Evolutionary conservation across 192 early-diverging fungal genomes (phyloP).

Genomic region (Pilaira anomala): DNA sequence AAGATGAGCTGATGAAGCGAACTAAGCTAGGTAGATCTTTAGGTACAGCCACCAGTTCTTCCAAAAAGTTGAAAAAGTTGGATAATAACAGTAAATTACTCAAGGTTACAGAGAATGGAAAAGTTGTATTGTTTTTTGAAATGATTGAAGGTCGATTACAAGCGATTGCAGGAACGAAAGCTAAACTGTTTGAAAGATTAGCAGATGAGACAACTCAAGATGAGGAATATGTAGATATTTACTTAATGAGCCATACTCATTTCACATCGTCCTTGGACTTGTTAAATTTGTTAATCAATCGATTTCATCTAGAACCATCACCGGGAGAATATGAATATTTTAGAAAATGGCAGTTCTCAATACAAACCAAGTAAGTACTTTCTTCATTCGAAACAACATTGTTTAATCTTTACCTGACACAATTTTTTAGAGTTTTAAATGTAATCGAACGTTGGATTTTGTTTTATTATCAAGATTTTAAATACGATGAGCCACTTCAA

Average conservation of each 20-base stretch:
- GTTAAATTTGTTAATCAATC: conserved; percentile 50
- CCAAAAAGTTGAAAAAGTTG: conserved; percentile 1
- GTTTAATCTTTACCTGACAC: neutral
- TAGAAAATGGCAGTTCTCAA: neutral
- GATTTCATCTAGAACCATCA: conserved; percentile 54
- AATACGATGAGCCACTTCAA: conserved; percentile 34
- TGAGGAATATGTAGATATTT: conserved; percentile 63
- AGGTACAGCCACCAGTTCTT: neutral
- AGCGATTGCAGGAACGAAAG: conserved; percentile 58
- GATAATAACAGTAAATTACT: conserved; percentile 18
- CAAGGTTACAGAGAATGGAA: conserved; percentile 50
- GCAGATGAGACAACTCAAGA: conserved; percentile 67
- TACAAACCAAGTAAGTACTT: neutral
- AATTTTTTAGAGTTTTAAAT: conserved; percentile 46
- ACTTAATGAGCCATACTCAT: conserved; percentile 55
- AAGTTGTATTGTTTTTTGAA: conserved; percentile 58
- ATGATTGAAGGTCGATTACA: conserved; percentile 47
- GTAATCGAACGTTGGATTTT: conserved; percentile 62
- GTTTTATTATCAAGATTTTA: conserved; percentile 61
- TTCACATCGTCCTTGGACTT: conserved; percentile 58
- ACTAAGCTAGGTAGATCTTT: neutral
- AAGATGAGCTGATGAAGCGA: neutral
- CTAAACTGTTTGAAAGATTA: conserved; percentile 58
- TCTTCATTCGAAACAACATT: neutral
- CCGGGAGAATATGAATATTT: conserved; percentile 41